Base-by-base conservation (phyloP, 257 asterid species). In the Nicotiana benthamiana region DNA sequence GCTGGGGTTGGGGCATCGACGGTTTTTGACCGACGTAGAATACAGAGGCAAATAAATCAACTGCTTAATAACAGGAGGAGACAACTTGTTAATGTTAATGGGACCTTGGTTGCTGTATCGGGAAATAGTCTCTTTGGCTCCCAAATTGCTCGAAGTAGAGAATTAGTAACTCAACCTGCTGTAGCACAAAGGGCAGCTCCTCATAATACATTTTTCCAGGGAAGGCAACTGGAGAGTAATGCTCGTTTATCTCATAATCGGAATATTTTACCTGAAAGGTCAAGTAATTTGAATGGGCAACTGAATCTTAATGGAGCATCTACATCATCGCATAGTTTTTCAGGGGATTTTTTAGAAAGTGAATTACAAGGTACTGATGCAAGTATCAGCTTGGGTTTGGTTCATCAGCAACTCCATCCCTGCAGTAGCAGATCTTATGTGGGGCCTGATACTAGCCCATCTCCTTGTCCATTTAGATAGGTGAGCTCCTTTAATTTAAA, bases 1-100 rank as follows among this genome's bases (percentile, higher is more conserved):
- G 78, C 88, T 79, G 96, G 93, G 22, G 59, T 88, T 9, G 93
- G 85, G 75, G 97, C 93, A 36, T 78, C 75, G 60, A 90, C 98
- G 52, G 84, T 94, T 57, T 85, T 75, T 17, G 97, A 83, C 67
- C 89, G 98, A 79, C 91, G 95, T 61, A 82, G 97, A 80, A 92
- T 92, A 80, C 97, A 93, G 63, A 85, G 90, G 32, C 94, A 86
- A 88, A 90, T 94, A 86, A 93, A 91, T 27, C 90, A 89, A 18
- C 65, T 90, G 74, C 84, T 88, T 77, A 82, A 75, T 76, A 68
- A 27, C 76, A 89, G 97, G 86, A 85, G 82, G 85, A 88, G 97
- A 83, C 93, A 80, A 28, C 52, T 63, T 46, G 90, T 54, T 59
- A 62, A 88, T 26, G 70, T 56, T 78, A 82, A 24, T 74, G 87